Conservation (phyloP, 148 eudicot species). For the Spergularia marina region DNA sequence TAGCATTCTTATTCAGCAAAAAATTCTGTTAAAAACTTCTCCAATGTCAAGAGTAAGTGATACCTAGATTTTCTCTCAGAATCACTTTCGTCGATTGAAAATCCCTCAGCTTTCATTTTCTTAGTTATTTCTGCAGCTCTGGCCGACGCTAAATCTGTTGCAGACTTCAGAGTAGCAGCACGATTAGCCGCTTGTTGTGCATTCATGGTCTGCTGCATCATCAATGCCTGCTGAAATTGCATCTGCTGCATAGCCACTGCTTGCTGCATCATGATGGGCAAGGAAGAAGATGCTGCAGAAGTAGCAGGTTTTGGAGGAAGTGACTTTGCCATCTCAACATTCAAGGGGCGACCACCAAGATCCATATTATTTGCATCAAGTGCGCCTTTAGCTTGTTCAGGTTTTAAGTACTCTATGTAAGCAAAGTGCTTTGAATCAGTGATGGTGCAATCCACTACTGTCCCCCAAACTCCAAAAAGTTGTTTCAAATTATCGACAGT, state of each 20-base stretch:
- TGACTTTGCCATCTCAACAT: slow-evolving; percentile 98
- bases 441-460: slow-evolving; percentile 78
- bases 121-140: slow-evolving; percentile 97
- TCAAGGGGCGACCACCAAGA: slow-evolving; percentile 84
- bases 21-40: neutral
- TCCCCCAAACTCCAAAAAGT: slow-evolving; percentile 80
- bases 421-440: slow-evolving; percentile 95
- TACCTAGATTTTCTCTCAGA: slow-evolving; percentile 71
- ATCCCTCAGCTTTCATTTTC: slow-evolving; percentile 74
- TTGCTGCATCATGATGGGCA: slow-evolving; percentile 93
- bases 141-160: slow-evolving; percentile 91
- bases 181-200: slow-evolving; percentile 96
- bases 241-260: slow-evolving; percentile 97
- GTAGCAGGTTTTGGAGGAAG: slow-evolving; percentile 78
- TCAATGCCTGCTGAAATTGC: slow-evolving; percentile 95
- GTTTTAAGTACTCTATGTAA: slow-evolving; percentile 78
- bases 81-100: slow-evolving; percentile 45
- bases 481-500: slow-evolving; percentile 91
- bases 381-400: slow-evolving; percentile 87
- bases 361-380: slow-evolving; percentile 86
- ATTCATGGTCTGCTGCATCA: slow-evolving; percentile 87
- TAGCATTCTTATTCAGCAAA: neutral
- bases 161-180: slow-evolving; percentile 87
- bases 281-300: slow-evolving; percentile 57
- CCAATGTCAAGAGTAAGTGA: neutral